These are phyloP conservation scores for Corymbia citriodora DNA, from an alignment of 441 rosid species.

Conservation along the genomic window DNA sequence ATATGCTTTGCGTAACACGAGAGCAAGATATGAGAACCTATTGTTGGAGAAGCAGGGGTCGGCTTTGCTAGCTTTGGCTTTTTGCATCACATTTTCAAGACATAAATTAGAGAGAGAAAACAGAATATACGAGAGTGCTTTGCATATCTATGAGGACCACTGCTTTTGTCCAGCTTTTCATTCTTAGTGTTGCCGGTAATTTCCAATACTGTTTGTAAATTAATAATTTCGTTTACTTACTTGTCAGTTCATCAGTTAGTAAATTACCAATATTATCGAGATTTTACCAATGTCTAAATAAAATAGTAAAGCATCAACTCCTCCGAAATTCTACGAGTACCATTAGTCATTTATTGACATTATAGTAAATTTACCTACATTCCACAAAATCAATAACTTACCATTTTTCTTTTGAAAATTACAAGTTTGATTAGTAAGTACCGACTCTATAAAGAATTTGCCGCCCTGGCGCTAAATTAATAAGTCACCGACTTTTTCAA, in stretches of 20 bases:
- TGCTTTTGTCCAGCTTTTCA: too few species aligned
- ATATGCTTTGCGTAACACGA: not conserved
- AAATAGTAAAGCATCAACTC: not conserved
- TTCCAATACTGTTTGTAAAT: too few species aligned
- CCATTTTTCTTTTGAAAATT: not conserved
- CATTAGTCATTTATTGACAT: not conserved
- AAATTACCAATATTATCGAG: not conserved
- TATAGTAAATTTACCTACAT: not conserved
- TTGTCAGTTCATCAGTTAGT: not conserved
- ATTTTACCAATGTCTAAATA: not conserved
- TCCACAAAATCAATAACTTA: not conserved
- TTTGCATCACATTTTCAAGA: too few species aligned
- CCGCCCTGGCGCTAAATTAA: not conserved
- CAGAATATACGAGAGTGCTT: too few species aligned
- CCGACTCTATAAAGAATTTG: not conserved
- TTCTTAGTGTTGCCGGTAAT: too few species aligned
- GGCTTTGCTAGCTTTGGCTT: not conserved
- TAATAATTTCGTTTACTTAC: too few species aligned
- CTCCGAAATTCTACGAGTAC: not conserved
- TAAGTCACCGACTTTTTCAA: not conserved
- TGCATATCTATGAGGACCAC: too few species aligned
- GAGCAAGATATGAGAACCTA: not conserved
- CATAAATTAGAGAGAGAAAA: too few species aligned
- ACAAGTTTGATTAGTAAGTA: not conserved
- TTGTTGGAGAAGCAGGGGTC: not conserved